These are phyloP conservation scores for Ophiocytium majus DNA, from an alignment of 352 stramenopile species.

Conservation along the genomic window DNA sequence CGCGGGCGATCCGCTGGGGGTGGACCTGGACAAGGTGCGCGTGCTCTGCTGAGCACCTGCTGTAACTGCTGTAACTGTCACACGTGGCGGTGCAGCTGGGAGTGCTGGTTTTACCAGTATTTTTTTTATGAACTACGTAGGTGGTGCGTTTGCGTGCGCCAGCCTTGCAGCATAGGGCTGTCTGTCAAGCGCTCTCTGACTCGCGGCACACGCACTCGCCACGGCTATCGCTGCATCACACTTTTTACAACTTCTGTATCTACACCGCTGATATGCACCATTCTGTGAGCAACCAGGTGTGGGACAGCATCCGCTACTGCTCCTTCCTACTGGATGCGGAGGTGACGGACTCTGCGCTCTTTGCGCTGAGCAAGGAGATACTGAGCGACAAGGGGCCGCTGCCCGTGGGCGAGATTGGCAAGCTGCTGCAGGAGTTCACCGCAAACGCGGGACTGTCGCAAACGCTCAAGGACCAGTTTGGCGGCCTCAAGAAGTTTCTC, in stretches of 20 bases:
- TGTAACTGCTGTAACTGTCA: no score
- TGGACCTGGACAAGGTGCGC: not conserved
- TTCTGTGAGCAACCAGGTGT: constrained; percentile 44
- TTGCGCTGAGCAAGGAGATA: constrained; percentile 56
- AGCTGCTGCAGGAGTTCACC: constrained; percentile 61
- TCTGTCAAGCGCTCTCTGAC: no score
- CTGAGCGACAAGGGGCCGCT: constrained; percentile 58
- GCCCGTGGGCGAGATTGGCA: constrained; percentile 61
- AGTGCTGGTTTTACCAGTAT: no score
- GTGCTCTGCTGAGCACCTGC: no score
- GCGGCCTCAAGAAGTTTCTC: constrained; percentile 62
- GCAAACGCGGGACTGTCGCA: constrained; percentile 55
- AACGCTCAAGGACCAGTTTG: constrained; percentile 61
- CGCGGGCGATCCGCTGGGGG: not conserved
- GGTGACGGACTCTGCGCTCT: constrained; percentile 57
- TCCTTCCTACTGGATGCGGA: constrained; percentile 59
- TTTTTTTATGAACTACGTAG: no score
- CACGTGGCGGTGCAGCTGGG: no score
- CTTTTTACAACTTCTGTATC: no score
- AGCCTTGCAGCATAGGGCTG: no score
- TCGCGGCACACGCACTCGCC: no score
- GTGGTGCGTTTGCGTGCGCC: no score
- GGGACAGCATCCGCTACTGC: constrained; percentile 59
- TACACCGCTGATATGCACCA: no score
- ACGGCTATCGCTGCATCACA: no score